phyloP scores from a whole-genome alignment of 805 yeast genomes.

The Kuraishia cidri region DNA sequence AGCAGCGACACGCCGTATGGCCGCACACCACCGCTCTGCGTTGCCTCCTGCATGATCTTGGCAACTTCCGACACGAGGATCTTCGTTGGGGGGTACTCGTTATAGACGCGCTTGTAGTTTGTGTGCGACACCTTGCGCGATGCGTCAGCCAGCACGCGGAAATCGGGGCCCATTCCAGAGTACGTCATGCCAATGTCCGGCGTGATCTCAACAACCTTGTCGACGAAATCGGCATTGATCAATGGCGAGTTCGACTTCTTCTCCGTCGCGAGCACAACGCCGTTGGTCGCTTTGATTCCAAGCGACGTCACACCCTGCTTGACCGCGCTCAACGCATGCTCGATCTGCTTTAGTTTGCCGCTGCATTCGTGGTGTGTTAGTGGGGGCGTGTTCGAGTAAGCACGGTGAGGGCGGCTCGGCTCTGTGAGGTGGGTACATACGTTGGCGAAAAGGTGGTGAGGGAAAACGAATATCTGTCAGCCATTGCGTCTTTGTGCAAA shows the following conservation, averaged over 20 bases:
- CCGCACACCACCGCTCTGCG: constrained; percentile 97
- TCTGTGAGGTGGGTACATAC: constrained; percentile 39
- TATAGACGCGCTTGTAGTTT: constrained; percentile 84
- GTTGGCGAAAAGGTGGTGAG: constrained; percentile 96
- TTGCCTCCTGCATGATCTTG: constrained; percentile 95
- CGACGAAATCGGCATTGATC: constrained; percentile 62
- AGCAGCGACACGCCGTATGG: constrained; percentile 96
- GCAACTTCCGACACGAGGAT: constrained; percentile 93
- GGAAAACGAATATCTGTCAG: constrained; percentile 96
- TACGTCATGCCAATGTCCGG: constrained; percentile 97
- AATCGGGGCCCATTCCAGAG: constrained; percentile 99
- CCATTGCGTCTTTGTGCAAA: constrained; percentile 63
- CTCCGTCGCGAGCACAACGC: constrained; percentile 94
- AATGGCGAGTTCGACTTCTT: constrained; percentile 78
- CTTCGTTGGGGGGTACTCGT: constrained; percentile 95
- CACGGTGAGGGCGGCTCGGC: too few species aligned
- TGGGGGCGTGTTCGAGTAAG: not conserved
- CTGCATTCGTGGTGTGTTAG: constrained; percentile 28
- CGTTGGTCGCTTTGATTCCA: constrained; percentile 91
- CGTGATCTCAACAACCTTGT: constrained; percentile 76
- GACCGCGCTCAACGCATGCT: constrained; percentile 94
- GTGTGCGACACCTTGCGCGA: constrained; percentile 93
- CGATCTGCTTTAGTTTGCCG: constrained; percentile 96
- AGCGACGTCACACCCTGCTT: constrained; percentile 96
- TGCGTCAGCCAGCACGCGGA: constrained; percentile 86